These are phyloP conservation scores for Kwoniella bestiolae DNA, from an alignment of 768 basidiomycete species.

Conservation along the genomic window DNA sequence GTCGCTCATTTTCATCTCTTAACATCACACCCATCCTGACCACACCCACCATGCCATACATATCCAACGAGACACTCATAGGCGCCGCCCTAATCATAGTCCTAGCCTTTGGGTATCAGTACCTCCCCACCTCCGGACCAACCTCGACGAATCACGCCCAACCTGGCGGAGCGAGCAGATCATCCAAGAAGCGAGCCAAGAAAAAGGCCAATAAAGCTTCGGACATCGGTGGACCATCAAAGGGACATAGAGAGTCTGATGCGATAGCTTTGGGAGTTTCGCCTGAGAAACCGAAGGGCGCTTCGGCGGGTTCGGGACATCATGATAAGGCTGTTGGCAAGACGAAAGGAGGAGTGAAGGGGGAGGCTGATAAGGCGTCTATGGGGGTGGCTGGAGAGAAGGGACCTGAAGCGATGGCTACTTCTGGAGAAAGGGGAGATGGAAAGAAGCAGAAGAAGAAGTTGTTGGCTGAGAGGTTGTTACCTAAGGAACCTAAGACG, in stretches of 20 bases:
- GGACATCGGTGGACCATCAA: neutral
- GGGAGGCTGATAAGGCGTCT: neutral
- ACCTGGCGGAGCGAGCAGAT: neutral
- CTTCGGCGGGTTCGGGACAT: neutral
- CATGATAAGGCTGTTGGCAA: neutral
- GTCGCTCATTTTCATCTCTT: neutral
- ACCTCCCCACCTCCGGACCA: constrained; percentile 24
- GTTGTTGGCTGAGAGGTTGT: constrained; percentile 47
- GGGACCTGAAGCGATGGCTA: neutral
- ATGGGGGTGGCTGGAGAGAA: neutral
- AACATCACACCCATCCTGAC: neutral
- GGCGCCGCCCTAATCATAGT: constrained; percentile 44
- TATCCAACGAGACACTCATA: constrained; percentile 49
- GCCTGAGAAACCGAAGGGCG: neutral
- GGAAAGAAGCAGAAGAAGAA: constrained; percentile 35
- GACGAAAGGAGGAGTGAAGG: neutral
- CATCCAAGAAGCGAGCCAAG: constrained; percentile 12
- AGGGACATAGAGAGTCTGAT: neutral
- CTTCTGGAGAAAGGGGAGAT: neutral
- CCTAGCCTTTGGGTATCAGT: constrained; percentile 45
- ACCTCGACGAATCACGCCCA: neutral
- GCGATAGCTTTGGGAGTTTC: neutral
- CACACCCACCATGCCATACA: constrained; percentile 45
- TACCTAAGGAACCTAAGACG: constrained; percentile 42
- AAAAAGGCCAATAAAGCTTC: constrained; percentile 4